Conservation (phyloP, 345 rosid species). For the Chamaenerion angustifolium region DNA sequence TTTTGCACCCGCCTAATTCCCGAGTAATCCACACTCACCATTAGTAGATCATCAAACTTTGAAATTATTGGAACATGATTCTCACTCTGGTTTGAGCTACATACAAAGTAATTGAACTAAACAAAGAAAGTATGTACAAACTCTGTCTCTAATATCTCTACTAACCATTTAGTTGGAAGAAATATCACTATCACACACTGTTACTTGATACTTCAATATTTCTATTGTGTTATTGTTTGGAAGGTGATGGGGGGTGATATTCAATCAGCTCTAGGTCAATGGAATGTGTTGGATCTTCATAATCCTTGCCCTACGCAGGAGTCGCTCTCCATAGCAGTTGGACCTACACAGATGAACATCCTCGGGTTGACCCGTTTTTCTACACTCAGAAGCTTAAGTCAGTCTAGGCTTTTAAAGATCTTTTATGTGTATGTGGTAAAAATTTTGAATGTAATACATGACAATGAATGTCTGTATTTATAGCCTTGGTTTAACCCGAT, state of each 20-base stretch:
- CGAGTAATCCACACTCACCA: background rate
- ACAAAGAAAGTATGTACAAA: conserved; percentile 24
- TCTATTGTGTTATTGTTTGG: background rate
- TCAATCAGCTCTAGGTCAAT: conserved; percentile 38
- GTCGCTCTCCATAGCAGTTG: too few relatives aligned
- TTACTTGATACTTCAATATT: background rate
- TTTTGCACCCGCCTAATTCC: too few relatives aligned
- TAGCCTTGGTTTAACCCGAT: too few relatives aligned
- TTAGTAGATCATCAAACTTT: background rate
- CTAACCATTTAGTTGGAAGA: background rate
- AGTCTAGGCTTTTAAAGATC: too few relatives aligned
- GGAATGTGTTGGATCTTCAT: too few relatives aligned
- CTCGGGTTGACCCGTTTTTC: too few relatives aligned
- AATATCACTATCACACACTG: background rate
- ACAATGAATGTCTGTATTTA: too few relatives aligned
- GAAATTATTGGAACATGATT: conserved; percentile 5
- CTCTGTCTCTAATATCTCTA: background rate
- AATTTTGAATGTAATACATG: too few relatives aligned
- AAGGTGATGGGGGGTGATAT: conserved; percentile 34
- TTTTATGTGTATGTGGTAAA: too few relatives aligned
- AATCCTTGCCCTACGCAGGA: too few relatives aligned
- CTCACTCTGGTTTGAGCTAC: conserved; percentile 34
- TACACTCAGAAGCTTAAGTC: too few relatives aligned
- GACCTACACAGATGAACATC: too few relatives aligned
- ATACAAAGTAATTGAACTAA: conserved; percentile 34